Evolutionary conservation across 306 rosid genomes (phyloP).

Genomic region (Crotalaria pallida): DNA sequence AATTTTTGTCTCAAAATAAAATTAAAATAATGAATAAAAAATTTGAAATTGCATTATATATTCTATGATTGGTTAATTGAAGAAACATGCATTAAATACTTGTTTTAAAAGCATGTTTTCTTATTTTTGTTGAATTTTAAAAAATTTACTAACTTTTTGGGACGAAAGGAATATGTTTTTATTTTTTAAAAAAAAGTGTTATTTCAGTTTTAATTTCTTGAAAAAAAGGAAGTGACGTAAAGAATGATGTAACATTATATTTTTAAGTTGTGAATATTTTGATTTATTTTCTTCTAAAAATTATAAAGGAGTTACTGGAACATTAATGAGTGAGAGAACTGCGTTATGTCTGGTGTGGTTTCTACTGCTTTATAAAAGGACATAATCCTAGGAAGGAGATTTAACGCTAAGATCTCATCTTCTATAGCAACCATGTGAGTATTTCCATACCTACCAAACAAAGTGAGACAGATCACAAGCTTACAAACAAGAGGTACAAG

Average conservation of each 20-base stretch:
- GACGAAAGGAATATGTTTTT: too few relatives aligned
- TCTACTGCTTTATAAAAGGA: constrained; percentile 22
- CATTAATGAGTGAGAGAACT: neutral
- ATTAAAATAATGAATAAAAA: too few relatives aligned
- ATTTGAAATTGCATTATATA: too few relatives aligned
- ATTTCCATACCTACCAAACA: constrained; percentile 17
- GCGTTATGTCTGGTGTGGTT: neutral
- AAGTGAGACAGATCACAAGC: constrained; percentile 15
- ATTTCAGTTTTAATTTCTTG: neutral
- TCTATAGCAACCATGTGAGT: constrained; percentile 9
- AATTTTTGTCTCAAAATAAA: too few relatives aligned
- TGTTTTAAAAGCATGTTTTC: too few relatives aligned
- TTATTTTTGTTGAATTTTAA: too few relatives aligned
- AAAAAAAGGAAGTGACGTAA: neutral
- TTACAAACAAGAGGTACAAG: constrained; percentile 1
- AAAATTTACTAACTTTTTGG: too few relatives aligned
- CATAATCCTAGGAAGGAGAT: neutral
- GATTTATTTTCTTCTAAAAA: neutral
- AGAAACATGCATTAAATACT: too few relatives aligned
- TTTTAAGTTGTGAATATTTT: neutral
- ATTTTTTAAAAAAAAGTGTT: too few relatives aligned
- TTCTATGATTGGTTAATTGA: too few relatives aligned
- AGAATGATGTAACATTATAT: neutral
- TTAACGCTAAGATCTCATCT: neutral
- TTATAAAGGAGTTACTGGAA: neutral